A percentile compares a stretch with the other conserved stretches of the same genome.
phyloP scores from a whole-genome alignment of 2,329 filamentous ascomycete species.

The Diaporthe vaccinii region DNA sequence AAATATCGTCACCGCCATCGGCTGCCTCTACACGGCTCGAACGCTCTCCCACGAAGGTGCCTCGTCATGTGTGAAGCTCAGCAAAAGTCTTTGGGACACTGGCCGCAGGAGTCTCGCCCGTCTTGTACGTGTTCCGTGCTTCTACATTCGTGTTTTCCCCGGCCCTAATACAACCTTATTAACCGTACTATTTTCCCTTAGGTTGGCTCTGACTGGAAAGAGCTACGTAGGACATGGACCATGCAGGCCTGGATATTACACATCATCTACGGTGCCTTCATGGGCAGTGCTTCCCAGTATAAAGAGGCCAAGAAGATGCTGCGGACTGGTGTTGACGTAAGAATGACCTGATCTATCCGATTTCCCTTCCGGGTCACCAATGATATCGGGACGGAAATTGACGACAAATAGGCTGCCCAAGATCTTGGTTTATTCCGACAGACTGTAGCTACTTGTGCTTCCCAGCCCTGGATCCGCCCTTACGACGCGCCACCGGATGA shows the following conservation, averaged over 20 bases:
- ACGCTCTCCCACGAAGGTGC: conserved; percentile 36
- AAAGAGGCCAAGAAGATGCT: conserved; percentile 48
- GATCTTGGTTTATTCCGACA: not conserved
- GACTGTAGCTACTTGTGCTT: not conserved
- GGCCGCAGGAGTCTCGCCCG: conserved; percentile 39
- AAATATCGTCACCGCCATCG: conserved; percentile 43
- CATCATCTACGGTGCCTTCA: conserved; percentile 49
- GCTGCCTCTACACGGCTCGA: conserved; percentile 42
- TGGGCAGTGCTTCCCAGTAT: conserved; percentile 46
- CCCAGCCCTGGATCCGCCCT: not conserved
- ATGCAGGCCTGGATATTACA: conserved; percentile 50
- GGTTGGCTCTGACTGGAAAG: conserved; percentile 45
- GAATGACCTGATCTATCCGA: conserved; percentile 1
- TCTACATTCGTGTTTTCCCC: not conserved
- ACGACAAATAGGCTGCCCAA: not conserved
- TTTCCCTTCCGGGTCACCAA: not conserved
- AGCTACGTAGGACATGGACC: conserved; percentile 46
- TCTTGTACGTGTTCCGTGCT: conserved; percentile 28
- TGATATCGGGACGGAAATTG: not conserved
- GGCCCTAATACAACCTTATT: not conserved
- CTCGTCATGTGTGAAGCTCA: conserved; percentile 31
- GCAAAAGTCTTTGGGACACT: conserved; percentile 43
- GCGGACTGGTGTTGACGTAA: conserved; percentile 47
- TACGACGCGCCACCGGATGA: not conserved
- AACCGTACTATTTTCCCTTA: conserved; percentile 15